These are phyloP conservation scores for Groenewaldozyma salmanticensis DNA, from an alignment of 805 yeast species.

Conservation along the genomic window DNA sequence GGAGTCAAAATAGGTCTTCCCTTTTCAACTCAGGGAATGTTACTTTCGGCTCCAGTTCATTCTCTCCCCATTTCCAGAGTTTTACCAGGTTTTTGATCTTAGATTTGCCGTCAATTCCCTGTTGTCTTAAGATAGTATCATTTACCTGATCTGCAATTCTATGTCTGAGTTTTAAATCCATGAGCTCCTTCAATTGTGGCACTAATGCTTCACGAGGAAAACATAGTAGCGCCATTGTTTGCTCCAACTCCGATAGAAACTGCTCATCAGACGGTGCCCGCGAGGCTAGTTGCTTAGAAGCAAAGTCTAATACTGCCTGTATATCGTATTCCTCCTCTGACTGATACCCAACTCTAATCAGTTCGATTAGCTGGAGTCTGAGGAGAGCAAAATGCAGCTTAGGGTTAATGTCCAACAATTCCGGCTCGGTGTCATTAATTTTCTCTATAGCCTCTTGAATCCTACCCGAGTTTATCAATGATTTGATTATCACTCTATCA, in stretches of 20 bases:
- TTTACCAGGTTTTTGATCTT: slow-evolving; percentile 46
- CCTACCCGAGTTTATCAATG: slow-evolving; percentile 46
- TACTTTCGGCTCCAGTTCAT: slow-evolving; percentile 31
- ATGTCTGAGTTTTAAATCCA: slow-evolving; percentile 50
- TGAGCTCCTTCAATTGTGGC: slow-evolving; percentile 40
- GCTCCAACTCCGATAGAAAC: slow-evolving; percentile 64
- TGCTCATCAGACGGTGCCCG: slow-evolving; percentile 44
- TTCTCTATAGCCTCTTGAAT: slow-evolving; percentile 48
- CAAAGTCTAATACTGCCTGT: slow-evolving; percentile 24
- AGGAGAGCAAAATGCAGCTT: slow-evolving; percentile 63
- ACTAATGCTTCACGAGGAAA: slow-evolving; percentile 31
- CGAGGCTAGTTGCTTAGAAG: slow-evolving; percentile 38
- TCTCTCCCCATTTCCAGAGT: slow-evolving; percentile 58
- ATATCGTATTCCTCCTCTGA: slow-evolving; percentile 18
- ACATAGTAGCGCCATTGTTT: slow-evolving; percentile 71
- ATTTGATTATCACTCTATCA: slow-evolving; percentile 44
- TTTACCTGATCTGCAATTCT: slow-evolving; percentile 67
- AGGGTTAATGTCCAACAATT: slow-evolving; percentile 52
- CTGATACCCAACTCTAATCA: slow-evolving; percentile 50
- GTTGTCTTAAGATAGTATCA: slow-evolving; percentile 42
- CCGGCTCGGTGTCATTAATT: slow-evolving; percentile 53
- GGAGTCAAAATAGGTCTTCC: slow-evolving; percentile 14
- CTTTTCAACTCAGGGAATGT: slow-evolving; percentile 28
- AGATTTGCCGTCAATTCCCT: slow-evolving; percentile 28
- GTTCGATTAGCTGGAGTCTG: slow-evolving; percentile 67